Percentiles rank a stretch among this genome's conserved stretches.
Conservation (phyloP, 2,329 filamentous ascomycete genomes). For the Raffaelea deltoideospora region DNA sequence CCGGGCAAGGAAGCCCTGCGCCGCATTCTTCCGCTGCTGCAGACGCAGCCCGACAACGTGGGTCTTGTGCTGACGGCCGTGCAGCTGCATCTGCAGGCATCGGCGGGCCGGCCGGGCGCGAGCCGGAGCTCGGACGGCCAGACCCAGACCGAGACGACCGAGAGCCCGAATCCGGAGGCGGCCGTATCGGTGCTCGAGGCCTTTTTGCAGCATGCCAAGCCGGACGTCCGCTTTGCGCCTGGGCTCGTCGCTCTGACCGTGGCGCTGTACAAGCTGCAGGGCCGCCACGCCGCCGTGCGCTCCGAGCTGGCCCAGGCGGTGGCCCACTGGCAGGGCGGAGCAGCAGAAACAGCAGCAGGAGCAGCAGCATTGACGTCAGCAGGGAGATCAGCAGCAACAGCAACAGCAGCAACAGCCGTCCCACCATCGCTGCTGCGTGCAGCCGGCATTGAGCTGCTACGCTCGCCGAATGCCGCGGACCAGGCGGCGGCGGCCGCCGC, state of each 20-base stretch:
- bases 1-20: conserved; percentile 55
- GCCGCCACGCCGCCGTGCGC: conserved; percentile 57
- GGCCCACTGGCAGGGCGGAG: conserved; percentile 55
- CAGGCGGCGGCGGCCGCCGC: conserved; percentile 58
- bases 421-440: conserved; percentile 54
- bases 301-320: conserved; percentile 65
- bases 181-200: conserved; percentile 63
- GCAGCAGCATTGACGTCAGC: no score
- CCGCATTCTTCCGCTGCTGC: conserved; percentile 51
- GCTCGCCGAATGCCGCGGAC: conserved; percentile 56
- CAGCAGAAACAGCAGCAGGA: background rate
- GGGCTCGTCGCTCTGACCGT: conserved; percentile 71
- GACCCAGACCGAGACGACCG: no score
- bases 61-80: conserved; percentile 67
- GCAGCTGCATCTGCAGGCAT: conserved; percentile 61
- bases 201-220: conserved; percentile 47
- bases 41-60: conserved; percentile 63
- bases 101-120: no score
- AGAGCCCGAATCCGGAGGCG: conserved; percentile 57
- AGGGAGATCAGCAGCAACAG: no score
- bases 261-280: conserved; percentile 62
- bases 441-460: conserved; percentile 68
- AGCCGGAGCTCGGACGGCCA: no score
- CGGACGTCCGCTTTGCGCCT: conserved; percentile 60
- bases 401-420: background rate